Evolutionary conservation across 75 land plant species (phyloP), one percentile per base, ranked within the genome.

Genomic region (Pinus taeda): DNA sequence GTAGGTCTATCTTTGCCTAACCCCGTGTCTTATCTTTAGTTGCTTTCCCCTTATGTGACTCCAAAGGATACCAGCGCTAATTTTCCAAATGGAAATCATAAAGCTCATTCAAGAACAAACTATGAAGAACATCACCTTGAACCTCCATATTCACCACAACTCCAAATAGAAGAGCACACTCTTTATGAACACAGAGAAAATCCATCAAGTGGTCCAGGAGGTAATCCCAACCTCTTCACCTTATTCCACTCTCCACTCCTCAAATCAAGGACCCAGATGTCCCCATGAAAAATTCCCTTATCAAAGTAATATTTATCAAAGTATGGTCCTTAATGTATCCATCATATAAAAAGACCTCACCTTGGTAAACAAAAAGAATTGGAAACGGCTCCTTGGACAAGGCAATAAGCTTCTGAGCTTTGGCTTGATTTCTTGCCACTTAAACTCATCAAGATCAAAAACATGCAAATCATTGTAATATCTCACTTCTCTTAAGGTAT

Each of bases 121-220:
- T 33, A 1, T 33, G 33, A 33, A 33, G 33, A 1, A 33, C 33
- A 33, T 74, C 21, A 95, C 99, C 99, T 90, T 89, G 83, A 62
- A 76, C 88, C 84, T 97, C 99, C 80, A 89, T 88, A 79, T 97
- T 98, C 26, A 97, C 98, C 13, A 95, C 98, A 14, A 98, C 99
- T 45, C 99, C 99, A 91, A 97, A 97, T 24, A 97, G 83, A 71
- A 97, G 62, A 73, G 98, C 98, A 66, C 99, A 87, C 76, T 89
- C 95, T 82, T 97, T 97, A 76, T 97, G 98, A 37, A 96, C 87
- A 80, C 94, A 88, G 88, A 45, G 99, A 95, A 81, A 97, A 97
- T 24, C 99, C 98, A 81, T 98, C 99, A 77, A 98, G 95, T 77
- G 99, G 85, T 26, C 98, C 94, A 81, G 99, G 99, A 79, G 98